Base-by-base conservation (phyloP, 805 yeast genomes). In the Ogataea dorogensis region DNA sequence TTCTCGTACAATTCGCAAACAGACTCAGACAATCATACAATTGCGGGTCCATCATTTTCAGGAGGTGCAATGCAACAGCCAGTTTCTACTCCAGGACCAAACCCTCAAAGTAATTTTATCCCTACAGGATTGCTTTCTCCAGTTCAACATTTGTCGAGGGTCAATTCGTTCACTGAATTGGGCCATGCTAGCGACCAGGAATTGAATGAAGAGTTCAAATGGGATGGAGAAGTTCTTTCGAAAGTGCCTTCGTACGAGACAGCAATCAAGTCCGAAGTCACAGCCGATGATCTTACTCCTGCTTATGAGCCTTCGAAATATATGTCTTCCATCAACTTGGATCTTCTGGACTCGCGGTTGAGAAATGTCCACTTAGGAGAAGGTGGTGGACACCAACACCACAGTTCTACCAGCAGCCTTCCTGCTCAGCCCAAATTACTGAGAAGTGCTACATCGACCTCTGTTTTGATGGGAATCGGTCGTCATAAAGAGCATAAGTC, bases 161-260 rank as follows among this genome's bases (percentile, higher is more conserved):
- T 66, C 11, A 73, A 70, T 34, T 79, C 87, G 1, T 71, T 63
- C 22, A 46, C 50, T 11, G 62, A 63, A 15, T 35, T 45, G 8
- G 32, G 44, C 2, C 24, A 27, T 8, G 20, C 42, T 7, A 17
- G 33, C 10, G 31, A 32, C 8, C 23, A 24, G 4, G 26, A 31
- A 4, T 38, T 63, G 19, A 19, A 27, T 7, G 43, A 40, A 3
- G 42, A 29, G 7, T 10, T 28, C 12, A 38, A 40, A 5, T 50
- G 54, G 54, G 50, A 46, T 28, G 49, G 44, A 8, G 34, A 39
- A 2, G 33, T 39, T 10, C 36, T 53, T 45, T 78, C 83, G 14
- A 65, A 77, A 31, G 96, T 91, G 5, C 98, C 98, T 0, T 79
- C 95, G 0, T 91, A 91, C 59, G 73, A 71, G 6, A 80, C 84